phyloP scores from a whole-genome alignment of 495 filamentous ascomycete species.

The Barbatosphaeria neglecta region DNA sequence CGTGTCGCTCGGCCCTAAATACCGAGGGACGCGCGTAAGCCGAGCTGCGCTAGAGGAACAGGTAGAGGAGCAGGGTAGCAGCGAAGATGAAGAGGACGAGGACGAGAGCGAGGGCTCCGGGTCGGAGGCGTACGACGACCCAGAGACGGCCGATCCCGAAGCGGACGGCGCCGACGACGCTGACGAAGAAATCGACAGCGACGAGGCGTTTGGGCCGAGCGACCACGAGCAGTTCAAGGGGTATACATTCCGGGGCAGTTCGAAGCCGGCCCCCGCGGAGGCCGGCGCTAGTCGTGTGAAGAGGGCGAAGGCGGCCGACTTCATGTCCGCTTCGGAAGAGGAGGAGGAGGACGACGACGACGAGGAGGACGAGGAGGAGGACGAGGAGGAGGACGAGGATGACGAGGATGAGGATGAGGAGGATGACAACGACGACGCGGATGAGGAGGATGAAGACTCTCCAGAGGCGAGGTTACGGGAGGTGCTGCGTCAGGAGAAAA shows the following conservation, averaged over 20 bases:
- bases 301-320: conserved; percentile 37
- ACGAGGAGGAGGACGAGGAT: conserved; percentile 21
- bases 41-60: conserved; percentile 51
- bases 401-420: conserved; percentile 24
- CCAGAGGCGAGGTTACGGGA: conserved; percentile 5
- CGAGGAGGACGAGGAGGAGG: conserved; percentile 23
- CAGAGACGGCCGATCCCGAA: conserved; percentile 34
- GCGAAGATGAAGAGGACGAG: conserved; percentile 22
- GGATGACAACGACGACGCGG: conserved; percentile 18
- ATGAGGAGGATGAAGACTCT: conserved; percentile 21
- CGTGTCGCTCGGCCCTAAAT: conserved; percentile 61
- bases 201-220: conserved; percentile 47
- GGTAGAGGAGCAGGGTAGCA: too few species aligned
- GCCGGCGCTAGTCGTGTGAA: conserved; percentile 15
- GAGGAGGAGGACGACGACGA: conserved; percentile 13
- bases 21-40: conserved; percentile 68
- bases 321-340: conserved; percentile 34
- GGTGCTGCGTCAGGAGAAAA: conserved; percentile 52
- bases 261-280: conserved; percentile 22
- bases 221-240: conserved; percentile 47
- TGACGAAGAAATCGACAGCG: conserved; percentile 50
- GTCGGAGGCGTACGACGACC: conserved; percentile 33
- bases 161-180: conserved; percentile 34
- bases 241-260: conserved; percentile 44
- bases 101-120: conserved; percentile 22